These are phyloP conservation scores for Arctium minus DNA, from an alignment of 129 eudicot genomes.

Conservation along the genomic window DNA sequence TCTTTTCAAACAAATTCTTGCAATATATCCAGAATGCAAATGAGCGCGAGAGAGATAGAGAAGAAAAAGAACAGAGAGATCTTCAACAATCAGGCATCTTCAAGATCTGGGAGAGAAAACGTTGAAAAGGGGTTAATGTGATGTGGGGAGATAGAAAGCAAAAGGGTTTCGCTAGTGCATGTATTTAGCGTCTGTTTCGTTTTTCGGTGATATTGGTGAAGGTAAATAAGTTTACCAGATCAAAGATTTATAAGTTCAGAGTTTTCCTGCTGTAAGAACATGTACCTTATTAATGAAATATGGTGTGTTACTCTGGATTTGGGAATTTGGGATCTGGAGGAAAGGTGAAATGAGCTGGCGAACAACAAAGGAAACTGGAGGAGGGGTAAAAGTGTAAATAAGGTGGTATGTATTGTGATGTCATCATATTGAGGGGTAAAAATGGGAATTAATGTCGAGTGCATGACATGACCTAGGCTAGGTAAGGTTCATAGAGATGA, in stretches of 20 bases:
- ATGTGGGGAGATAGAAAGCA: conserved; percentile 15
- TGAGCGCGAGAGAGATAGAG: neutral
- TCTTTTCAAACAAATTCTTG: neutral
- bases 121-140: conserved; percentile 29
- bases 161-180: conserved; percentile 35
- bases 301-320: conserved; percentile 1
- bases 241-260: neutral
- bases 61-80: conserved; percentile 16
- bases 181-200: conserved; percentile 29
- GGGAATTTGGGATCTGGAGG: conserved; percentile 15
- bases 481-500: neutral
- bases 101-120: conserved; percentile 52
- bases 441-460: neutral
- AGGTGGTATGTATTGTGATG: conserved; percentile 1
- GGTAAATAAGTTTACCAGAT: neutral
- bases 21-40: conserved; percentile 3
- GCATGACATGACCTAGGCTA: conserved; percentile 32
- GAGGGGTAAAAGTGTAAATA: conserved; percentile 31
- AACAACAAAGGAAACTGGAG: neutral
- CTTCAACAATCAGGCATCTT: conserved; percentile 38
- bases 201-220: conserved; percentile 18
- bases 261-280: no score
- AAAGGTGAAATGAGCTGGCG: conserved; percentile 17
- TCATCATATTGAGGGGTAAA: conserved; percentile 25
- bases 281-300: neutral